Conservation (phyloP, 768 basidiomycete genomes). For the Panaeolus papilionaceus region DNA sequence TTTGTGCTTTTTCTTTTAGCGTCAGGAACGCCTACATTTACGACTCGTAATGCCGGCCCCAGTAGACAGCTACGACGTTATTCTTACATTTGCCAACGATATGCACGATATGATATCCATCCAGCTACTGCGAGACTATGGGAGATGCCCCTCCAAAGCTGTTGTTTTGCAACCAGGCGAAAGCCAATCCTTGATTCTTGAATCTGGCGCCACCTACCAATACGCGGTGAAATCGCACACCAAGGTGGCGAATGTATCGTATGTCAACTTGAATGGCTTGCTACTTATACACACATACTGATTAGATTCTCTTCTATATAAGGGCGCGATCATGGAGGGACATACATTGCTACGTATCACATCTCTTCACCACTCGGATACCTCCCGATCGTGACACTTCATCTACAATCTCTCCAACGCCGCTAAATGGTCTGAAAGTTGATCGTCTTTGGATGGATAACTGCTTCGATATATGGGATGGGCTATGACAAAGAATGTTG, state of each 20-base stretch:
- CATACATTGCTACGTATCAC: constrained; percentile 64
- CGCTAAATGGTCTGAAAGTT: constrained; percentile 60
- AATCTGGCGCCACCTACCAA: constrained; percentile 71
- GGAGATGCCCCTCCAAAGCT: constrained; percentile 56
- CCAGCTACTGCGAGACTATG: constrained; percentile 70
- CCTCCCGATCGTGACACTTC: constrained; percentile 28
- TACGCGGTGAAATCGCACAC: constrained; percentile 71
- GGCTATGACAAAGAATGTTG: neutral
- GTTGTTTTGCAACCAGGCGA: constrained; percentile 68
- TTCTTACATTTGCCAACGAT: constrained; percentile 74
- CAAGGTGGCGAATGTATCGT: constrained; percentile 76
- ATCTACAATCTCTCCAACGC: constrained; percentile 40
- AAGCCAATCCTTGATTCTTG: constrained; percentile 68
- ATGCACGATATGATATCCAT: constrained; percentile 68
- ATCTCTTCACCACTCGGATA: constrained; percentile 52
- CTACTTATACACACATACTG: neutral
- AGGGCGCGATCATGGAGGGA: constrained; percentile 75
- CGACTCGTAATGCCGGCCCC: constrained; percentile 55
- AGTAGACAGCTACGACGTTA: constrained; percentile 65
- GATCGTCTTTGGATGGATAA: constrained; percentile 74
- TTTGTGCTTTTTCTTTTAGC: constrained; percentile 25
- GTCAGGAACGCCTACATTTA: constrained; percentile 40
- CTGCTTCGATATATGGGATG: constrained; percentile 68
- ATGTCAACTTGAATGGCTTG: constrained; percentile 31
- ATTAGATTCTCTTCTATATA: constrained; percentile 17